Conservation (phyloP, 2,329 filamentous ascomycete genomes). For the Epichloe bromicola region DNA sequence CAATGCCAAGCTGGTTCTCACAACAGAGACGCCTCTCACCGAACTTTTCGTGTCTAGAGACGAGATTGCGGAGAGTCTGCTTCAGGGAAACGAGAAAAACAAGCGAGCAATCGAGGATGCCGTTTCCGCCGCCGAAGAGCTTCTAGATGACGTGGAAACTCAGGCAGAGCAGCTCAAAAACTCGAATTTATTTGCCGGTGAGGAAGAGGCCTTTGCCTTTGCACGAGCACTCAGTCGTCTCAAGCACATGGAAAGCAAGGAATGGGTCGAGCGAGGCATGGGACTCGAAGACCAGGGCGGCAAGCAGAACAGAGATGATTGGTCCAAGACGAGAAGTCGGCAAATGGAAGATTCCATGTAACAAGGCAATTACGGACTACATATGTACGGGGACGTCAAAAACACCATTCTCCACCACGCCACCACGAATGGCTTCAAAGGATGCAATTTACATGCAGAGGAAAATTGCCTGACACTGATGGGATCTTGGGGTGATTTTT, state of each 20-base stretch:
- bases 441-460: too few relatives aligned
- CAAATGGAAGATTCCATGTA: conserved; percentile 59
- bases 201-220: conserved; percentile 95
- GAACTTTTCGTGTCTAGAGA: conserved; percentile 72
- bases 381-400: background rate
- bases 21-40: conserved; percentile 70
- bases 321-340: conserved; percentile 50
- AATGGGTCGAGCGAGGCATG: conserved; percentile 84
- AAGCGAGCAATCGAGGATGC: conserved; percentile 7
- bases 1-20: conserved; percentile 89
- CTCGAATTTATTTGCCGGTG: conserved; percentile 78
- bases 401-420: too few relatives aligned
- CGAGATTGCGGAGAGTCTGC: conserved; percentile 48
- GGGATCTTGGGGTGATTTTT: too few relatives aligned
- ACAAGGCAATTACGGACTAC: conserved; percentile 19
- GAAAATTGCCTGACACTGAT: too few relatives aligned
- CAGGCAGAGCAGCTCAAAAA: conserved; percentile 76
- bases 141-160: conserved; percentile 83
- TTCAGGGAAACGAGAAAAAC: conserved; percentile 32
- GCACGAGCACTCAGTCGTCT: conserved; percentile 74
- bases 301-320: conserved; percentile 50
- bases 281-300: conserved; percentile 52
- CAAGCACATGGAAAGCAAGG: conserved; percentile 82
- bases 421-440: too few relatives aligned
- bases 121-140: conserved; percentile 35